phyloP scores from a whole-genome alignment of 768 basidiomycete genomes.

The Phallus indusiatus region DNA sequence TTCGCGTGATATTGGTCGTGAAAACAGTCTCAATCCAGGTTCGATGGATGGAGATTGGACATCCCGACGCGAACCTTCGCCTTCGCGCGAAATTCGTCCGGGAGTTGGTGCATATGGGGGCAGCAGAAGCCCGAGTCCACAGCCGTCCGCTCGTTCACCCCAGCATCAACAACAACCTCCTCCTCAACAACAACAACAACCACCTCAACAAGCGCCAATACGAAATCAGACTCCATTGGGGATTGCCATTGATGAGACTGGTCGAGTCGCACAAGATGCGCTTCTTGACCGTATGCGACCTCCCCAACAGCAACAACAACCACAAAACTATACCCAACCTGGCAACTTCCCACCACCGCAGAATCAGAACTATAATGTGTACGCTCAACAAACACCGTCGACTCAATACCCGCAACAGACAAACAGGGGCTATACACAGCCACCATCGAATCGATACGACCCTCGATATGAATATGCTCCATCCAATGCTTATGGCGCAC shows the following conservation, averaged over 20 bases:
- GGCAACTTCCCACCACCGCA: slow-evolving; percentile 15
- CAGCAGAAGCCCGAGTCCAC: slow-evolving; percentile 45
- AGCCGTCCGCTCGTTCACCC: slow-evolving; percentile 28
- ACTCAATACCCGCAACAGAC: slow-evolving; percentile 16
- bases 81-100: slow-evolving; percentile 48
- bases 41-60: slow-evolving; percentile 25
- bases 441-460: not conserved
- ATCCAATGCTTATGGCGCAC: not conserved
- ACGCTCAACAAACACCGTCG: slow-evolving; percentile 10
- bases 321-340: slow-evolving; percentile 17
- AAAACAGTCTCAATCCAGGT: slow-evolving; percentile 22
- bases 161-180: slow-evolving; percentile 10
- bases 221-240: slow-evolving; percentile 72
- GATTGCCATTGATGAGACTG: slow-evolving; percentile 71
- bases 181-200: slow-evolving; percentile 12
- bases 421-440: not conserved
- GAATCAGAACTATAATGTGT: not conserved
- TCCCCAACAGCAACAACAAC: too few species aligned
- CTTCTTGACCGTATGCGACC: slow-evolving; percentile 46
- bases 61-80: slow-evolving; percentile 35
- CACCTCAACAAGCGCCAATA: slow-evolving; percentile 23
- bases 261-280: slow-evolving; percentile 71
- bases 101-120: slow-evolving; percentile 73
- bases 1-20: slow-evolving; percentile 22
- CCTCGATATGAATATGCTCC: not conserved